Conservation (phyloP, 1,284 basidiomycete genomes). For the Ganoderma multipileum region DNA sequence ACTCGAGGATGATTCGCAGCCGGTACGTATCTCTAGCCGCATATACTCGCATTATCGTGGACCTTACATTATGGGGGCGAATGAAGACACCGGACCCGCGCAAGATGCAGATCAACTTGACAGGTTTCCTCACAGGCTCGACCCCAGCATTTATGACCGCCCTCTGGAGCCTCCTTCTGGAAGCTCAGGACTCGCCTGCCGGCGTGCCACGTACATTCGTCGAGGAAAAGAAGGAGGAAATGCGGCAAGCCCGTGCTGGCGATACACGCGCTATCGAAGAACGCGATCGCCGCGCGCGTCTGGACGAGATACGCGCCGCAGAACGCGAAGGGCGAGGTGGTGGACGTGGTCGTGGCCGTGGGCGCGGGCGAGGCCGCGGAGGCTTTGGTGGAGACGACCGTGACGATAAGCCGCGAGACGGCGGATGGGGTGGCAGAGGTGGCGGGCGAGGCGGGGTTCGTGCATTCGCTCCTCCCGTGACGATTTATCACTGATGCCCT, state of each 20-base stretch:
- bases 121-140: constrained; percentile 86
- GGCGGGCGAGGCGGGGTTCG: constrained; percentile 53
- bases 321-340: constrained; percentile 50
- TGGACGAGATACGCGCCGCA: constrained; percentile 71
- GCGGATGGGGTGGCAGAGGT: constrained; percentile 43
- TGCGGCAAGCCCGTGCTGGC: constrained; percentile 78
- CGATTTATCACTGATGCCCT: constrained; percentile 21
- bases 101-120: constrained; percentile 94
- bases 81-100: constrained; percentile 86
- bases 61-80: background rate
- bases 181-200: constrained; percentile 88
- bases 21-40: constrained; percentile 58
- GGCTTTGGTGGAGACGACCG: constrained; percentile 40
- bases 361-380: constrained; percentile 43
- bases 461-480: constrained; percentile 20
- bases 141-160: constrained; percentile 88
- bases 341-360: constrained; percentile 48
- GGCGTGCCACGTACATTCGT: constrained; percentile 95
- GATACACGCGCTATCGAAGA: constrained; percentile 76
- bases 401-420: constrained; percentile 35
- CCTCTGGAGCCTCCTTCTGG: constrained; percentile 90
- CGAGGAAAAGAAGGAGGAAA: constrained; percentile 95
- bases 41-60: background rate
- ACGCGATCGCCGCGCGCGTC: constrained; percentile 66
- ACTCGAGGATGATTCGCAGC: constrained; percentile 84